Base-by-base conservation (phyloP, 1,284 basidiomycete species). In the Austroboletus novae-zelandiae region DNA sequence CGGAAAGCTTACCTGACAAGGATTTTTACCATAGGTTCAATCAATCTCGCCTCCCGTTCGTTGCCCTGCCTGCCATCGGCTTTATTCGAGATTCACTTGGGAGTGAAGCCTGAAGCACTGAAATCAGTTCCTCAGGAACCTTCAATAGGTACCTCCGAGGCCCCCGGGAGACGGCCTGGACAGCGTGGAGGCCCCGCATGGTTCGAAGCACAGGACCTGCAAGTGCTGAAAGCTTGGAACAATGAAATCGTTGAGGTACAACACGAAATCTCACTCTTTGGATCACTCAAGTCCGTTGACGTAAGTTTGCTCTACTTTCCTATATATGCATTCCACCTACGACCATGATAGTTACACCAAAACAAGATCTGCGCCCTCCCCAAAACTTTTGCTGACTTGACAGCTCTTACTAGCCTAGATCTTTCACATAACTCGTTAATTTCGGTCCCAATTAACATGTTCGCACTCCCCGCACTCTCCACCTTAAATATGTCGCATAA, bases 131-230 rank as follows among this genome's bases (percentile, higher is more conserved):
- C 77, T 10, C 74, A 80, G 41, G 86, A 89, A 58, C 83, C 82
- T 4, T 71, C 74, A 4, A 69, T 84, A 37, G 79, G 79, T 2
- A 68, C 75, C 0, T 61, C 69, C 39, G 74, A 74, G 47, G 52
- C 54, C 49, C 50, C 55, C 47, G 58, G 53, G 40, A 69, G 64
- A 53, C 69, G 67, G 27, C 62, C 67, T 39, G 67, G 70, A 48
- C 71, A 68, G 57, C 69, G 67, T 40, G 73, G 74, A 48, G 69
- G 70, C 36, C 78, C 80, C 15, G 74, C 85, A 1, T 90, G 89
- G 87, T 91, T 82, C 58, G 88, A 90, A 61, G 84, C 84, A 5
- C 83, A 87, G 60, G 89, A 91, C 66, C 68, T 91, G 18, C 77
- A 79, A 40, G 72, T 86, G 1, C 66, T 91, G 40, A 90, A 89